These are phyloP conservation scores for Aureobasidium uvarum DNA, from an alignment of 2,329 filamentous ascomycete genomes.

Conservation along the genomic window DNA sequence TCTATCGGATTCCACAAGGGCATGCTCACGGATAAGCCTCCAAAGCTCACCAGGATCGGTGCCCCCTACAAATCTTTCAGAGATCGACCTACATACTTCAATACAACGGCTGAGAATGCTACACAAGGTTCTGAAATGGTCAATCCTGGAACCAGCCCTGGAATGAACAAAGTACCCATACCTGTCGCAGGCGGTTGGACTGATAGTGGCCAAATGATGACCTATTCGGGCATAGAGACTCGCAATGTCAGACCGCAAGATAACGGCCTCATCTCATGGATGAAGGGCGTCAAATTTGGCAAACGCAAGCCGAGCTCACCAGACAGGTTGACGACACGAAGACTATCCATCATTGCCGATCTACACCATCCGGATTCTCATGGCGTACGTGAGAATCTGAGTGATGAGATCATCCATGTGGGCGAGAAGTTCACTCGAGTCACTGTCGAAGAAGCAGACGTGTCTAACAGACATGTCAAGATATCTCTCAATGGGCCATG, in stretches of 20 bases:
- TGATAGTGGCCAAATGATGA: constrained; percentile 50
- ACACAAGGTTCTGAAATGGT: background rate
- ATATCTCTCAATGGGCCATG: constrained; percentile 62
- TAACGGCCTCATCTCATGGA: constrained; percentile 60
- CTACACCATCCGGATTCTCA: constrained; percentile 5
- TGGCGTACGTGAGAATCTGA: constrained; percentile 50
- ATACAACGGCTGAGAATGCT: background rate
- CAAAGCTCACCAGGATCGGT: constrained; percentile 69
- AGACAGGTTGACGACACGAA: constrained; percentile 25
- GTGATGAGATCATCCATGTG: constrained; percentile 61
- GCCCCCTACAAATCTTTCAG: constrained; percentile 84
- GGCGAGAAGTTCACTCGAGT: constrained; percentile 62
- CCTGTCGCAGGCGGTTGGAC: constrained; percentile 28
- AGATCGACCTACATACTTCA: constrained; percentile 44
- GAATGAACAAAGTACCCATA: constrained; percentile 31
- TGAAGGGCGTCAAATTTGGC: constrained; percentile 63
- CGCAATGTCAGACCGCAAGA: constrained; percentile 42
- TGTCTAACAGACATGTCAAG: constrained; percentile 53
- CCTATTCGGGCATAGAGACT: constrained; percentile 50
- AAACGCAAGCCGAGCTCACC: constrained; percentile 33
- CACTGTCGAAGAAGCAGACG: constrained; percentile 58
- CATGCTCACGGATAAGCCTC: constrained; percentile 59
- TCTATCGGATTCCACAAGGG: constrained; percentile 73
- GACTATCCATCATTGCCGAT: constrained; percentile 26
- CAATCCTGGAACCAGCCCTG: constrained; percentile 26